phyloP scores from a whole-genome alignment of 768 basidiomycete genomes.

The Xerocomus potaroensis region DNA sequence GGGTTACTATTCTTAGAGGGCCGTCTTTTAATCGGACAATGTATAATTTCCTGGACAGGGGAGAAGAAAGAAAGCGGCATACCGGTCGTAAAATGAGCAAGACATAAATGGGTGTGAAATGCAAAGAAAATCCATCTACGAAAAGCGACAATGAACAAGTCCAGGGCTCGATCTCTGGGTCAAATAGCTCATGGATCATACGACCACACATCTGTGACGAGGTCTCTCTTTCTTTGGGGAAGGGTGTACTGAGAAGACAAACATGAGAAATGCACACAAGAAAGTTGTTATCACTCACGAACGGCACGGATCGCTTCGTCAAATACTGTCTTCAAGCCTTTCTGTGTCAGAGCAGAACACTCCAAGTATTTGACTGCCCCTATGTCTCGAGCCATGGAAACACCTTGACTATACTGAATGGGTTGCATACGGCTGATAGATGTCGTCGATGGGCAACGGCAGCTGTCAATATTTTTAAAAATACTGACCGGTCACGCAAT shows the following conservation, averaged over 20 bases:
- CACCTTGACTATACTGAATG: conserved; percentile 88
- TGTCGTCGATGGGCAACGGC: conserved; percentile 5
- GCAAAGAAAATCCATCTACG: conserved; percentile 34
- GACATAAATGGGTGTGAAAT: conserved; percentile 67
- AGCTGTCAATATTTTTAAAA: conserved; percentile 4
- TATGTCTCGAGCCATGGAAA: conserved; percentile 89
- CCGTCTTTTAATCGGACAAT: conserved; percentile 26
- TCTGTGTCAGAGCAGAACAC: conserved; percentile 95
- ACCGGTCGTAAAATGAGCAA: conserved; percentile 64
- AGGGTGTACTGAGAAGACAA: conserved; percentile 60
- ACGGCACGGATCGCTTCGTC: conserved; percentile 98
- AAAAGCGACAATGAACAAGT: conserved; percentile 17
- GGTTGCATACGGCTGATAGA: conserved; percentile 81
- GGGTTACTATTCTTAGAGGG: not conserved
- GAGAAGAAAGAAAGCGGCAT: conserved; percentile 37
- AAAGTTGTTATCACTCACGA: conserved; percentile 49
- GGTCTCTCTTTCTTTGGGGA: conserved; percentile 55
- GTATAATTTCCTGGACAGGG: conserved; percentile 33
- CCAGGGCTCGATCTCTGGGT: conserved; percentile 12
- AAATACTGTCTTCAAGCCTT: conserved; percentile 98
- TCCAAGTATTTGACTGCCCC: conserved; percentile 95
- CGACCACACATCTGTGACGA: conserved; percentile 61
- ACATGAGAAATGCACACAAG: conserved; percentile 5
- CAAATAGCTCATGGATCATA: conserved; percentile 41
- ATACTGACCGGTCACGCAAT: conserved; percentile 76